A percentile compares a stretch with the other conserved stretches of the same genome.
These are phyloP conservation scores for Orbilia javanica DNA, from an alignment of 2,329 filamentous ascomycete species.

Conservation along the genomic window DNA sequence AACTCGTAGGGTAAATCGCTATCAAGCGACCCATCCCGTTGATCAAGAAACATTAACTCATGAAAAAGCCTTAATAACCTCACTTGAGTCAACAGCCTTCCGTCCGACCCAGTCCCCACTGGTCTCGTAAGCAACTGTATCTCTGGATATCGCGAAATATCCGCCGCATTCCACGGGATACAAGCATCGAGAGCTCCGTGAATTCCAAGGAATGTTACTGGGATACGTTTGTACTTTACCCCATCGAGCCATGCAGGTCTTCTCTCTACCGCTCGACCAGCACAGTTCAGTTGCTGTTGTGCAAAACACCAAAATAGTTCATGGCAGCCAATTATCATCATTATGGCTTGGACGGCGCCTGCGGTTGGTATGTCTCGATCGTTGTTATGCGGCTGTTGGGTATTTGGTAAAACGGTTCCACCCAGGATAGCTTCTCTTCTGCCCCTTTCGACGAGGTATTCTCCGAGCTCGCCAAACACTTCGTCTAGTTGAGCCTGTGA, in stretches of 20 bases:
- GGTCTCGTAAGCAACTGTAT: slow-evolving; percentile 20
- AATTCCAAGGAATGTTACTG: slow-evolving; percentile 43
- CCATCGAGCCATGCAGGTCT: neutral
- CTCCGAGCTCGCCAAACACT: slow-evolving; percentile 26
- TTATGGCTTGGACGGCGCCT: slow-evolving; percentile 17
- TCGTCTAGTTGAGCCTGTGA: neutral
- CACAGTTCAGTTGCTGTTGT: slow-evolving; percentile 9
- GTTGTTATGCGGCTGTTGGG: neutral
- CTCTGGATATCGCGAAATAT: neutral
- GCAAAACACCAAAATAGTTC: slow-evolving; percentile 47
- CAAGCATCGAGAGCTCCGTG: slow-evolving; percentile 22
- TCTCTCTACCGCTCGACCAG: neutral
- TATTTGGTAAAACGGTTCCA: neutral
- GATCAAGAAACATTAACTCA: neutral
- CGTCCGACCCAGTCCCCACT: slow-evolving; percentile 7
- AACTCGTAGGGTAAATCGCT: slow-evolving; percentile 46
- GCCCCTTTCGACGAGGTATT: slow-evolving; percentile 31
- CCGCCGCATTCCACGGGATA: neutral
- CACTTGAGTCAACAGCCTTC: slow-evolving; percentile 10
- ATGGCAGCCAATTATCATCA: slow-evolving; percentile 43
- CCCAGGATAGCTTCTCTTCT: neutral
- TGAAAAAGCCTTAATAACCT: slow-evolving; percentile 26
- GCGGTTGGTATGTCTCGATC: slow-evolving; percentile 2
- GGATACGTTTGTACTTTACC: slow-evolving; percentile 21
- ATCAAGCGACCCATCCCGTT: neutral